phyloP scores from a whole-genome alignment of 2,329 filamentous ascomycete species.

The Exophiala lecanii-corni region DNA sequence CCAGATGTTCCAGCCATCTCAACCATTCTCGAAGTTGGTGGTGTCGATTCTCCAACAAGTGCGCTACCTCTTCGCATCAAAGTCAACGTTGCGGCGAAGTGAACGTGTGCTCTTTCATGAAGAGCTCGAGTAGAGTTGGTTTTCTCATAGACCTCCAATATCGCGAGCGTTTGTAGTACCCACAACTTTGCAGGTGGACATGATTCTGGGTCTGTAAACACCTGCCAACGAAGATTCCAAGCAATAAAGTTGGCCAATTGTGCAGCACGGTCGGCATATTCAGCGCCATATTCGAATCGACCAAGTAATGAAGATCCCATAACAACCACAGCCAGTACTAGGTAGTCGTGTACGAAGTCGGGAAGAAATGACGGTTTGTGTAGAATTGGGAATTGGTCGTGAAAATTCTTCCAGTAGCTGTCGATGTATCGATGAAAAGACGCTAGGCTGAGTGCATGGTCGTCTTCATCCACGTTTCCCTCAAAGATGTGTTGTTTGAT shows the following conservation, averaged over 20 bases:
- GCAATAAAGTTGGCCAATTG: conserved; percentile 3
- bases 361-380: conserved; percentile 4
- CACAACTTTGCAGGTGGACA: conserved; percentile 6
- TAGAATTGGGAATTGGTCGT: conserved; percentile 5
- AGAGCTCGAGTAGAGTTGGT: conserved; percentile 4
- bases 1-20: neutral
- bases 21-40: conserved; percentile 2
- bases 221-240: conserved; percentile 5
- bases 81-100: conserved; percentile 6
- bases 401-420: conserved; percentile 4
- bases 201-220: conserved; percentile 4
- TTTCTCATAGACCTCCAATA: conserved; percentile 7
- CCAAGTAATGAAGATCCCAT: conserved; percentile 4
- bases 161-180: conserved; percentile 5
- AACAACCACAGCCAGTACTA: conserved; percentile 1
- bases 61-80: conserved; percentile 6
- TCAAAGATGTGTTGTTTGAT: conserved; percentile 32
- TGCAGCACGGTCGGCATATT: neutral
- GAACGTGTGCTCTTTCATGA: conserved; percentile 6
- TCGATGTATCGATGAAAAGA: conserved; percentile 2
- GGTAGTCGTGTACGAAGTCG: conserved; percentile 2
- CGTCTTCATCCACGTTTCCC: conserved; percentile 1
- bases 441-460: neutral
- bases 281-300: neutral
- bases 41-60: conserved; percentile 4